A percentile compares a stretch with the other conserved stretches of the same genome.
phyloP scores from a whole-genome alignment of 345 rosid species.

The Bretschneidera sinensis region DNA sequence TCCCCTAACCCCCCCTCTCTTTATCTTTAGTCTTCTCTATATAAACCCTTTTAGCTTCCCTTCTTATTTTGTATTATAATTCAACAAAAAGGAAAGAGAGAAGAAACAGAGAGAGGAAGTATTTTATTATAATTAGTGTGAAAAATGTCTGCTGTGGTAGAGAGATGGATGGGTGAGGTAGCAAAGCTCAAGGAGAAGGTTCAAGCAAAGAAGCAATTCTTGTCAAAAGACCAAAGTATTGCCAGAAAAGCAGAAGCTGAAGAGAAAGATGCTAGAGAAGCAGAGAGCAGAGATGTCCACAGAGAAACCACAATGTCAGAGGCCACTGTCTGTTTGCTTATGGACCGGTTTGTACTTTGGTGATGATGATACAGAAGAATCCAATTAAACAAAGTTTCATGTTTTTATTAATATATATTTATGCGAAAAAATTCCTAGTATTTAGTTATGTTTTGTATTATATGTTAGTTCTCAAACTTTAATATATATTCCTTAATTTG shows the following conservation, averaged over 20 bases:
- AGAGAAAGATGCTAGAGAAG: conserved; percentile 16
- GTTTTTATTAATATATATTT: too few relatives aligned
- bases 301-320: conserved; percentile 51
- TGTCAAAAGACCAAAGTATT: conserved; percentile 22
- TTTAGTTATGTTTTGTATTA: too few relatives aligned
- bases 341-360: conserved; percentile 84
- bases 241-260: conserved; percentile 8
- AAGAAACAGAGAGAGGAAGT: neutral
- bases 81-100: neutral
- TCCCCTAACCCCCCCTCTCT: neutral
- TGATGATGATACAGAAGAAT: conserved; percentile 17
- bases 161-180: conserved; percentile 46
- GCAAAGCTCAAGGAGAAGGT: conserved; percentile 52
- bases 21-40: conserved; percentile 8
- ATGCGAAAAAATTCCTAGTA: too few relatives aligned
- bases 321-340: conserved; percentile 57
- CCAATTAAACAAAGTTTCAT: too few relatives aligned
- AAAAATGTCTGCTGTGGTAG: conserved; percentile 50
- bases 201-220: conserved; percentile 25
- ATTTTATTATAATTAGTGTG: neutral
- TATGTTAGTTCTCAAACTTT: too few relatives aligned
- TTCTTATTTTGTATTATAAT: conserved; percentile 9
- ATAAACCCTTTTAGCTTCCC: conserved; percentile 16
- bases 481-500: too few relatives aligned
- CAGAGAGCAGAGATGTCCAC: conserved; percentile 24